Conservation (phyloP, 805 yeast genomes). For the Wickerhamiella parazyma region DNA sequence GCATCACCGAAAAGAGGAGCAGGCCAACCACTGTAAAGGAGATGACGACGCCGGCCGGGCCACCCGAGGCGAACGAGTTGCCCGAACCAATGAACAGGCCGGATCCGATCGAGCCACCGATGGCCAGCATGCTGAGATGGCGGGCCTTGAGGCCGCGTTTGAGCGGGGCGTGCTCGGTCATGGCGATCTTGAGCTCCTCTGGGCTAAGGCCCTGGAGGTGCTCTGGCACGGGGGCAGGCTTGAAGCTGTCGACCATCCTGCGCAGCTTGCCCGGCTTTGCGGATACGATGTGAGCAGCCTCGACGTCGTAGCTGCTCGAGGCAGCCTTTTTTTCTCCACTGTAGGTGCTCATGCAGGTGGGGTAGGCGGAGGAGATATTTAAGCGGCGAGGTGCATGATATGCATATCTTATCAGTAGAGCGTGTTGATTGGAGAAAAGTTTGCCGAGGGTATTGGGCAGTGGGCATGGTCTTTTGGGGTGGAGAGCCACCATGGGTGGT, state of each 20-base stretch:
- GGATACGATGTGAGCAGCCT: conserved; percentile 1
- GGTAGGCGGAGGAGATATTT: neutral
- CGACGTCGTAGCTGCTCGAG: neutral
- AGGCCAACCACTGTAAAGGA: conserved; percentile 49
- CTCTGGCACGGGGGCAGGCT: conserved; percentile 24
- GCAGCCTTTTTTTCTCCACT: neutral
- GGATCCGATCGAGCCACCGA: conserved; percentile 80
- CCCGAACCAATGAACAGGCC: conserved; percentile 48
- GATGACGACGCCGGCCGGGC: conserved; percentile 45
- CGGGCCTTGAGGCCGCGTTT: conserved; percentile 29
- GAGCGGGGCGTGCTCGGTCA: conserved; percentile 44
- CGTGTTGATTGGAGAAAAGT: too few relatives aligned
- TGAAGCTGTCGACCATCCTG: conserved; percentile 12
- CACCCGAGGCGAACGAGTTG: conserved; percentile 34
- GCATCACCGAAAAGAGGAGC: conserved; percentile 51
- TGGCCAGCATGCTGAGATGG: conserved; percentile 34
- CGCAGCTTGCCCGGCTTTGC: neutral
- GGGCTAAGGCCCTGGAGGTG: conserved; percentile 23
- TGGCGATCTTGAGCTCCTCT: conserved; percentile 27
- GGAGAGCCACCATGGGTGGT: too few relatives aligned
- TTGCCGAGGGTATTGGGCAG: too few relatives aligned
- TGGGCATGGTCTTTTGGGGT: too few relatives aligned
- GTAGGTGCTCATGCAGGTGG: neutral
- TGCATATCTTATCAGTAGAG: too few relatives aligned
- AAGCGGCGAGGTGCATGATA: neutral